Percentiles rank a stretch among this genome's conserved stretches.
phyloP scores from a whole-genome alignment of 495 filamentous ascomycete species.

The Cenococcum geophilum region DNA sequence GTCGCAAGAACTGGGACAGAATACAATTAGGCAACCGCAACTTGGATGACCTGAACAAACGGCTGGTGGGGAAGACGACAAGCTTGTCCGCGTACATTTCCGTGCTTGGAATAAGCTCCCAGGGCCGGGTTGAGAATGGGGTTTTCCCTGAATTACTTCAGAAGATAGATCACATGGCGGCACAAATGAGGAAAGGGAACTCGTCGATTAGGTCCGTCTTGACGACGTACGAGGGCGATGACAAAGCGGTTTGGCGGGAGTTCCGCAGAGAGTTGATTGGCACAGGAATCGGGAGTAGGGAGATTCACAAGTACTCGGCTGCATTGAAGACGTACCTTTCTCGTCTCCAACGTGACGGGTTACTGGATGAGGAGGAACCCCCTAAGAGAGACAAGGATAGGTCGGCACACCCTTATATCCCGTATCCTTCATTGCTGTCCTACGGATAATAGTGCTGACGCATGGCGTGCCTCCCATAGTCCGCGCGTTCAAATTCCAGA shows the following conservation, averaged over 20 bases:
- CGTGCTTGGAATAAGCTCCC: too few relatives aligned
- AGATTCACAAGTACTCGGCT: constrained; percentile 5
- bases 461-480: too few relatives aligned
- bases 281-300: constrained; percentile 2
- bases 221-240: constrained; percentile 4
- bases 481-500: too few relatives aligned
- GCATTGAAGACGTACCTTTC: not conserved
- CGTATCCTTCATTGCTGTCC: too few relatives aligned
- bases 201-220: not conserved
- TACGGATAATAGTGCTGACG: too few relatives aligned
- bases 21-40: constrained; percentile 9
- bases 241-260: constrained; percentile 7
- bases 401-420: not conserved
- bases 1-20: constrained; percentile 10
- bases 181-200: constrained; percentile 2
- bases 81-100: too few relatives aligned
- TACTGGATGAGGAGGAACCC: constrained; percentile 8
- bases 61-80: not conserved
- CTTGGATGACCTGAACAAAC: constrained; percentile 2
- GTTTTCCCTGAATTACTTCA: too few relatives aligned
- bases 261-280: constrained; percentile 5
- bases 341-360: constrained; percentile 1
- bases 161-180: not conserved
- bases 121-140: too few relatives aligned
- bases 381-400: not conserved